Percentiles rank a stretch among this genome's conserved stretches.
Evolutionary conservation across 345 rosid species (phyloP).

Genomic region (Populus pruinosa): DNA sequence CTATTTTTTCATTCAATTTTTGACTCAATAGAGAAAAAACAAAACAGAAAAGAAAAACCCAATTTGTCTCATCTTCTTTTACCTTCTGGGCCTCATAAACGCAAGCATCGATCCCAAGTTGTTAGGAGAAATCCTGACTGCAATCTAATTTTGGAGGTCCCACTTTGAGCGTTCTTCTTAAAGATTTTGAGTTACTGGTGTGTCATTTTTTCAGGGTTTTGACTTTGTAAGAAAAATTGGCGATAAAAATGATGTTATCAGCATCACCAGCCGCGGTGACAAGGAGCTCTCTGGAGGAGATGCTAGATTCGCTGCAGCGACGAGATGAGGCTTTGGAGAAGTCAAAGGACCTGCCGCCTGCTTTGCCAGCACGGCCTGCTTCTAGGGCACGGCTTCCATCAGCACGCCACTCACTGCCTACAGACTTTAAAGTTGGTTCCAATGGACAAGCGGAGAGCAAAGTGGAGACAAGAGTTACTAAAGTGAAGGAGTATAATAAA

Average conservation of each 20-base stretch:
- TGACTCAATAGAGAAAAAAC: background rate
- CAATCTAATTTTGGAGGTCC: background rate
- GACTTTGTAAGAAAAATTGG: constrained; percentile 7
- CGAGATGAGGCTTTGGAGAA: constrained; percentile 58
- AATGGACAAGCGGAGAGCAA: constrained; percentile 25
- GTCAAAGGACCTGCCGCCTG: constrained; percentile 81
- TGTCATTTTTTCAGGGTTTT: constrained; percentile 15
- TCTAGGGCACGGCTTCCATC: constrained; percentile 84
- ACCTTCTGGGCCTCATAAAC: background rate
- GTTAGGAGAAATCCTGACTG: background rate
- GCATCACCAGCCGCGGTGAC: constrained; percentile 57
- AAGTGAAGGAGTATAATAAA: constrained; percentile 54
- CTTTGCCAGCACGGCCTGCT: constrained; percentile 82
- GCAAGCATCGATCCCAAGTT: background rate
- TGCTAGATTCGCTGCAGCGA: constrained; percentile 75
- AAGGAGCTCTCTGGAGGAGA: constrained; percentile 94
- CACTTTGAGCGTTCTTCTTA: background rate
- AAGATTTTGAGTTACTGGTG: background rate
- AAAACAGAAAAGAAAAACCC: background rate
- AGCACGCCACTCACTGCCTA: constrained; percentile 65
- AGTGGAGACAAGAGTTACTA: constrained; percentile 21
- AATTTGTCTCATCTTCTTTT: background rate
- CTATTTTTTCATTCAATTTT: background rate
- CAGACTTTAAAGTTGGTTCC: constrained; percentile 40
- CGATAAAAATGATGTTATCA: constrained; percentile 62